These are phyloP conservation scores for Xylaria bambusicola DNA, from an alignment of 495 filamentous ascomycete genomes.

Conservation along the genomic window DNA sequence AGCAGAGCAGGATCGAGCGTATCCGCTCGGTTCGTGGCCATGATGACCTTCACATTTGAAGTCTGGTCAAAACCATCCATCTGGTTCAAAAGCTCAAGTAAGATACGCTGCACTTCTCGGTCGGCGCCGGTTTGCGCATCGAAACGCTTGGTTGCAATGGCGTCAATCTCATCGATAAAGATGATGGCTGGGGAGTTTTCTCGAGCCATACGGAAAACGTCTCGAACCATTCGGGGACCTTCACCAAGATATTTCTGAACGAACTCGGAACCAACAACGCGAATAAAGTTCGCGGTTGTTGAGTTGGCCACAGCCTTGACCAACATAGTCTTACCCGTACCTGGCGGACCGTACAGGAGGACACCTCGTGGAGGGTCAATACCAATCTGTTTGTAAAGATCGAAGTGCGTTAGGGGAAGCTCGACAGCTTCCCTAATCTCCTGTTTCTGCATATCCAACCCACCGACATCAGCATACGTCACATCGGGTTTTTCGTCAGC, in stretches of 20 bases:
- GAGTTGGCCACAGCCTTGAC: constrained; percentile 98
- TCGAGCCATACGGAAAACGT: constrained; percentile 98
- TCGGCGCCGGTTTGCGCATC: constrained; percentile 98
- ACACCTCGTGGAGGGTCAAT: constrained; percentile 98
- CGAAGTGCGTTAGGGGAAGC: constrained; percentile 92
- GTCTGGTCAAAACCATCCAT: constrained; percentile 99
- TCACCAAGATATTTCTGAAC: constrained; percentile 99
- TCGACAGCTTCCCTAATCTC: constrained; percentile 98
- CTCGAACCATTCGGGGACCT: constrained; percentile 96
- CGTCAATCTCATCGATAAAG: constrained; percentile 99
- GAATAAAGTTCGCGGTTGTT: constrained; percentile 97
- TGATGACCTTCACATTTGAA: constrained; percentile 98
- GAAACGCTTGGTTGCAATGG: constrained; percentile 98
- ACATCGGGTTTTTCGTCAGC: constrained; percentile 97
- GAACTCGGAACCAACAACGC: constrained; percentile 96
- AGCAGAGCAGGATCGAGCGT: constrained; percentile 93
- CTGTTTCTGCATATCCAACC: constrained; percentile 99
- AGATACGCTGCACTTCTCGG: constrained; percentile 95
- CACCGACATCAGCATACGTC: constrained; percentile 96
- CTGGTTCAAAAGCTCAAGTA: constrained; percentile 95
- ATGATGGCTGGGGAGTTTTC: constrained; percentile 98
- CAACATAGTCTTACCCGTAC: constrained; percentile 98
- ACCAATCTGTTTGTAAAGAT: constrained; percentile 97
- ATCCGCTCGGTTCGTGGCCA: constrained; percentile 98
- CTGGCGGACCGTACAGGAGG: constrained; percentile 91